phyloP scores from a whole-genome alignment of 2,329 filamentous ascomycete genomes.

The Stachybotrys echinatus region DNA sequence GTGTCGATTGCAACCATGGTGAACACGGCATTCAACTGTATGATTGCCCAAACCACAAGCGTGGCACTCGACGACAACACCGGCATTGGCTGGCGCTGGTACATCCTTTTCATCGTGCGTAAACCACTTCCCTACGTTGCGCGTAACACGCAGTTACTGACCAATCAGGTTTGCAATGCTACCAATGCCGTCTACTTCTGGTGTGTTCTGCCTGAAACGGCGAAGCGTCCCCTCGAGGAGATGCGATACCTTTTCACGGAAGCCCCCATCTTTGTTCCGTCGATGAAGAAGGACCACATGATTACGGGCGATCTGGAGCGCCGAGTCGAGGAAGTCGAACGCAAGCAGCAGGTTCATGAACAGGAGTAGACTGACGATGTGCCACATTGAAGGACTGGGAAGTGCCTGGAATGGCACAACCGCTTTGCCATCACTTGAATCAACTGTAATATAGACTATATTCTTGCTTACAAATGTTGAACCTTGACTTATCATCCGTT shows the following conservation, averaged over 20 bases:
- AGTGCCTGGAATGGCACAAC: too few relatives aligned
- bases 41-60: constrained; percentile 60
- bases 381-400: too few relatives aligned
- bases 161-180: constrained; percentile 7
- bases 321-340: constrained; percentile 49
- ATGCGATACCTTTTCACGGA: constrained; percentile 62
- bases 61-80: constrained; percentile 34
- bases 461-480: too few relatives aligned
- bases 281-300: constrained; percentile 40
- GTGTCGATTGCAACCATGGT: constrained; percentile 69
- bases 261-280: constrained; percentile 57
- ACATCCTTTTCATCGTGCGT: constrained; percentile 27
- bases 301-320: constrained; percentile 46
- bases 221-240: constrained; percentile 58
- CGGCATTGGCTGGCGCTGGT: constrained; percentile 36
- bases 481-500: too few relatives aligned
- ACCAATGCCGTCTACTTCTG: constrained; percentile 49
- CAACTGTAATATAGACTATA: too few relatives aligned
- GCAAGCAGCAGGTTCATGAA: too few relatives aligned
- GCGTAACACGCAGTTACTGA: too few relatives aligned
- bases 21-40: constrained; percentile 67
- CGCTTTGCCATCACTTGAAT: too few relatives aligned
- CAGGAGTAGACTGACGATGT: too few relatives aligned
- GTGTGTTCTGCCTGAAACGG: constrained; percentile 60
- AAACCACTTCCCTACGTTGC: neutral